Evolutionary conservation across 176 grass and related monocot genomes (phyloP).

Genomic region (Dendrocalamus sinicus): DNA sequence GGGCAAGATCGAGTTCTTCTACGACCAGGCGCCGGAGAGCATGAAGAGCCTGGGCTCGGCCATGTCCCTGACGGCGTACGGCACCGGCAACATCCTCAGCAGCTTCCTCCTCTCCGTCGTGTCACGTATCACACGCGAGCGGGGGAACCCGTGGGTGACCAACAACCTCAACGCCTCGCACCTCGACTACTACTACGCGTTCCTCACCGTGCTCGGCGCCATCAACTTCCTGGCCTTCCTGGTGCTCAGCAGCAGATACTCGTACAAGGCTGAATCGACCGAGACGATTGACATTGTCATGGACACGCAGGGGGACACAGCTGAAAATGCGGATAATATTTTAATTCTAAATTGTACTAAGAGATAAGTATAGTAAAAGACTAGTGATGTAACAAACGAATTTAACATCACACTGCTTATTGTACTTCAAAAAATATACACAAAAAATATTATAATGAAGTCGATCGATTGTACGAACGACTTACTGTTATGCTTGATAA

Average conservation of each 20-base stretch:
- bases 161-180: slow-evolving; percentile 61
- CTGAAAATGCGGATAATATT: too few species aligned
- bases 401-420: too few species aligned
- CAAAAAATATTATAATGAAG: too few species aligned
- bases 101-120: slow-evolving; percentile 55
- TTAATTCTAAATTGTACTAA: too few species aligned
- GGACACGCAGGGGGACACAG: neutral
- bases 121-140: slow-evolving; percentile 33
- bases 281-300: slow-evolving; percentile 32
- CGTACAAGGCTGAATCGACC: slow-evolving; percentile 51
- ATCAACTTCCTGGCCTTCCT: slow-evolving; percentile 46
- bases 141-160: slow-evolving; percentile 51
- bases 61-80: slow-evolving; percentile 55
- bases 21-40: slow-evolving; percentile 85
- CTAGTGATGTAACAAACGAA: too few species aligned
- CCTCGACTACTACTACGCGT: slow-evolving; percentile 73
- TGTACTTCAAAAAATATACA: too few species aligned
- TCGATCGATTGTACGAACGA: too few species aligned
- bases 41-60: slow-evolving; percentile 81
- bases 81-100: slow-evolving; percentile 59
- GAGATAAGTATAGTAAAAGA: too few species aligned
- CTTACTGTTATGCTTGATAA: too few species aligned
- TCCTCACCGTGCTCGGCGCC: slow-evolving; percentile 48
- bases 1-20: slow-evolving; percentile 91
- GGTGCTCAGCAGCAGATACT: slow-evolving; percentile 34